These are phyloP conservation scores for Termitomyces sp. DNA, from an alignment of 768 basidiomycete genomes.

Conservation along the genomic window DNA sequence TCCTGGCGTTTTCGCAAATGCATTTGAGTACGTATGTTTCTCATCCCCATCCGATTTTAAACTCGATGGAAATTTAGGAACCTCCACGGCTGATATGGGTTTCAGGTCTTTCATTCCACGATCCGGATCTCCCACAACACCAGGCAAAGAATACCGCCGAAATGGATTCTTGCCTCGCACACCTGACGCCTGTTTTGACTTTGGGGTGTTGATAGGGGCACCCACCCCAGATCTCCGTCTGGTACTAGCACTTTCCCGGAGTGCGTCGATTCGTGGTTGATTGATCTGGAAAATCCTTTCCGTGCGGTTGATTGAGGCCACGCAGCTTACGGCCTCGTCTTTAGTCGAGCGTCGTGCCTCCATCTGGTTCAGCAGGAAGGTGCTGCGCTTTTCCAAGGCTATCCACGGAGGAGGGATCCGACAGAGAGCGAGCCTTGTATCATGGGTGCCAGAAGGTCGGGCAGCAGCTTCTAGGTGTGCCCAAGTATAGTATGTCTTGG, in stretches of 20 bases:
- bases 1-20: not conserved
- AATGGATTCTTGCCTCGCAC: constrained; percentile 18
- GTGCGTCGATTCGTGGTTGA: constrained; percentile 12
- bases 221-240: constrained; percentile 5
- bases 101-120: constrained; percentile 17
- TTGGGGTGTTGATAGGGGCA: not conserved
- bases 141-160: constrained; percentile 13
- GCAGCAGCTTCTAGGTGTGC: constrained; percentile 2
- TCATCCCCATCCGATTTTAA: constrained; percentile 4
- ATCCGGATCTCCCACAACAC: constrained; percentile 2
- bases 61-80: constrained; percentile 21
- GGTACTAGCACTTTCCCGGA: constrained; percentile 12
- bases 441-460: constrained; percentile 9
- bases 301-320: constrained; percentile 11
- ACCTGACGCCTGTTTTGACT: not conserved
- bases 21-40: constrained; percentile 1
- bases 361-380: not conserved
- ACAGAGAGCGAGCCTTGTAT: constrained; percentile 31
- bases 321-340: not conserved
- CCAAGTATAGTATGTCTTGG: constrained; percentile 15
- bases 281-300: constrained; percentile 11
- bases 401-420: constrained; percentile 37
- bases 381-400: constrained; percentile 18
- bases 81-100: constrained; percentile 25
- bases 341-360: not conserved